Base-by-base conservation (phyloP, 2,329 filamentous ascomycete species). In the Botryotinia globosa region DNA sequence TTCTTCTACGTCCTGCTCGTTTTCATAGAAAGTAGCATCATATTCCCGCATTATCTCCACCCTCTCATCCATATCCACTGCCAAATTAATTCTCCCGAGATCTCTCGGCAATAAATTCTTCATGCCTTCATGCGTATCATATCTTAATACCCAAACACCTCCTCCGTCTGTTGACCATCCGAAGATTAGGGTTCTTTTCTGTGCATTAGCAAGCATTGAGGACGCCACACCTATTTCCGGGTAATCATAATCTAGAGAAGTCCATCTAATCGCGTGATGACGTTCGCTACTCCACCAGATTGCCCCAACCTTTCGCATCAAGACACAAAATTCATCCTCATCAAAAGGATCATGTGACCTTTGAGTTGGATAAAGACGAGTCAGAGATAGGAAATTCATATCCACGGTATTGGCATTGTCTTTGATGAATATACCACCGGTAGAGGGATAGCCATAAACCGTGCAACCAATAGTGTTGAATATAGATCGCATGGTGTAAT, bases 401-500 rank as follows among this genome's bases (percentile, higher is more conserved):
- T 62, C 56, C 1, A 70, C 29, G 8, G 39, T 48, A 29, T 70
- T 34, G 4, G 56, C 32, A 44, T 63, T 63, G 4, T 70, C 32
- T 20, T 48, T 62, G 37, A 62, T 42, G 16, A 70, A 59, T 25
- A 70, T 48, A 9, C 42, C 68, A 29, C 42, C 42, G 4, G 56
- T 70, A n/a, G 68, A 62, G 9, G 20, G 44, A 14, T 62, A 62
- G 14, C 68, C 42, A 39, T 70, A 70, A 1, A 70, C 9, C 18
- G 20, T 51, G 20, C 56, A 70, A 10, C 68, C 44, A 20, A 22
- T 20, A n/a, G 7, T 62, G 42, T 22, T 20, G 29, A 63, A 70
- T n/a, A 42, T n/a, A 39, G 32, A 39, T 14, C 68, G 58, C 29
- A 70, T 70, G 9, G 56, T 70, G 22, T 70, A 63, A 20, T 44